Evolutionary conservation across 345 rosid species (phyloP).

Genomic region (Citrus unshiu): DNA sequence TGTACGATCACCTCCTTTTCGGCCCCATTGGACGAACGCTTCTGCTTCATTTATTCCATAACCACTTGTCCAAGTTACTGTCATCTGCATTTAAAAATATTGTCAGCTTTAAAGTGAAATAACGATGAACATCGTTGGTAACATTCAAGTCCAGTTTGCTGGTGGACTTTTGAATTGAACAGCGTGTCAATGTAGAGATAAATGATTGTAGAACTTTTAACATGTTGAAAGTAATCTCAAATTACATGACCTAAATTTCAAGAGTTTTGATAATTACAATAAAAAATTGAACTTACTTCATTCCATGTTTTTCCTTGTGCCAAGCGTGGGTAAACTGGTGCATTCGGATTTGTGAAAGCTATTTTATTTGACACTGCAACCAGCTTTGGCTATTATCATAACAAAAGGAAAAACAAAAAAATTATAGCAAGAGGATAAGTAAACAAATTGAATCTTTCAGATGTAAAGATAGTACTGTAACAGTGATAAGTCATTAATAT

Average conservation of each 20-base stretch:
- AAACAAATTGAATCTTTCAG: not conserved
- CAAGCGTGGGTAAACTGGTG: slow-evolving; percentile 65
- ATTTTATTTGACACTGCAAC: slow-evolving; percentile 60
- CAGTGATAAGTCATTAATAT: not conserved
- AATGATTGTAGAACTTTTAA: not conserved
- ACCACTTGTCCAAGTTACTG: slow-evolving; percentile 81
- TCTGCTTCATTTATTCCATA: slow-evolving; percentile 50
- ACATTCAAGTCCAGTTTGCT: not conserved
- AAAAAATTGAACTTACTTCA: slow-evolving; percentile 42
- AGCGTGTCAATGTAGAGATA: not conserved
- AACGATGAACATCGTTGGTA: not conserved
- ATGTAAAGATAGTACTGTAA: not conserved
- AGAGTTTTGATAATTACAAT: not conserved
- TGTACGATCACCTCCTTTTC: slow-evolving; percentile 32
- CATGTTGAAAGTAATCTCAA: not conserved
- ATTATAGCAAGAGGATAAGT: not conserved
- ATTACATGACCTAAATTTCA: not conserved
- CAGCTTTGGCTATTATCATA: slow-evolving; percentile 51
- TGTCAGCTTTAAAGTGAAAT: not conserved
- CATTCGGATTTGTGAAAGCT: slow-evolving; percentile 55
- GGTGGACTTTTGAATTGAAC: not conserved
- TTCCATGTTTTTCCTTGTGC: slow-evolving; percentile 73
- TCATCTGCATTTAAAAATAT: slow-evolving; percentile 44
- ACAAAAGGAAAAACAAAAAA: not conserved
- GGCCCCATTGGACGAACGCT: slow-evolving; percentile 67